Percentiles rank a stretch among this genome's conserved stretches.
Conservation (phyloP, 139 green algal species). For the Tetradesmus lagerheimii region DNA sequence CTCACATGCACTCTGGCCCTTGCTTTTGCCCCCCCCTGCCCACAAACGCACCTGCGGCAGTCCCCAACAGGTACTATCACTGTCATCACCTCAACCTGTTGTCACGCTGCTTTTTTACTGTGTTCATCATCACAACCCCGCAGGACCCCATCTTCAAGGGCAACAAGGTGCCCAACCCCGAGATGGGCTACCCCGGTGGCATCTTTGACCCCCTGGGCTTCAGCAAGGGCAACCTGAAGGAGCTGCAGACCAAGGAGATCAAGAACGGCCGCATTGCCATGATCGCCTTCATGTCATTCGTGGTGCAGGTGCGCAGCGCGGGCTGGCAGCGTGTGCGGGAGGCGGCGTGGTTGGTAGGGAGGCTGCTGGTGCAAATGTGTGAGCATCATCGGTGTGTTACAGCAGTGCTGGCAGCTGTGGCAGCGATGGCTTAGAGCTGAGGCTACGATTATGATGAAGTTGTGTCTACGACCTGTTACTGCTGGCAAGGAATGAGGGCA, state of each 20-base stretch:
- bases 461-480: too few relatives aligned
- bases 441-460: too few relatives aligned
- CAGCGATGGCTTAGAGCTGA: background rate
- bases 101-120: background rate
- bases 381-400: background rate
- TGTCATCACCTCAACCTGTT: background rate
- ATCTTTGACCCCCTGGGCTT: slow-evolving; percentile 88
- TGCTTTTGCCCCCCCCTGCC: background rate
- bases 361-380: background rate
- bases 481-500: too few relatives aligned
- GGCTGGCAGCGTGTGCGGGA: background rate
- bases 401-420: background rate
- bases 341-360: too few relatives aligned
- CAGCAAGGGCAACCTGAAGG: slow-evolving; percentile 78
- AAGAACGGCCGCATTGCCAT: slow-evolving; percentile 87
- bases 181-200: slow-evolving; percentile 84
- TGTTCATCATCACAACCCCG: background rate
- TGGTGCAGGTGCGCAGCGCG: slow-evolving; percentile 33
- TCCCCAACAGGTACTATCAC: background rate
- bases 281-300: slow-evolving; percentile 57
- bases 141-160: slow-evolving; percentile 78
- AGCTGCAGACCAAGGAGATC: slow-evolving; percentile 88
- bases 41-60: too few relatives aligned
- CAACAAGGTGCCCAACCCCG: slow-evolving; percentile 79
- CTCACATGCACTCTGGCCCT: background rate